These are phyloP conservation scores for Gastrodia elata DNA, from an alignment of 106 monocot species.

Conservation along the genomic window DNA sequence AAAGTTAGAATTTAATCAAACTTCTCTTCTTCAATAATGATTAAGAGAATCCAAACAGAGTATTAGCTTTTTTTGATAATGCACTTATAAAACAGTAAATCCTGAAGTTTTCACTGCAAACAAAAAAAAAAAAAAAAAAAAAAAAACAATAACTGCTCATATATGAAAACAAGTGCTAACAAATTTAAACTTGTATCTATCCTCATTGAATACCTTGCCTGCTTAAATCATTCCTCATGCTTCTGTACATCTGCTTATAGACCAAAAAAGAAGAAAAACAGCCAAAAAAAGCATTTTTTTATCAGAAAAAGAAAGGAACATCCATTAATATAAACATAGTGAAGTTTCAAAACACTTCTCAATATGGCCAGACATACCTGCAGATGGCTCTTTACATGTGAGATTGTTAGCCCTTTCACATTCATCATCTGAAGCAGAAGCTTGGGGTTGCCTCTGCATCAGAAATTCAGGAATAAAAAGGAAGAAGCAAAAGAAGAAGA, in stretches of 20 bases:
- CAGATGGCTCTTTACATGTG: conserved; percentile 98
- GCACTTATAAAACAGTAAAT: background rate
- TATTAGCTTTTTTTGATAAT: too few species aligned
- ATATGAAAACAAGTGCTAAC: too few species aligned
- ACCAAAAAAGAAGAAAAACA: background rate
- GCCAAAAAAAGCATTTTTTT: too few species aligned
- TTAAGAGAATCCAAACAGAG: too few species aligned
- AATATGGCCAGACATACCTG: conserved; percentile 34
- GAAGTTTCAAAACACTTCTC: background rate
- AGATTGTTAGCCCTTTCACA: conserved; percentile 77
- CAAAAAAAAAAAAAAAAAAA: background rate
- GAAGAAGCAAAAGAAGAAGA: background rate
- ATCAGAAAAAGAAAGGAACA: conserved; percentile 4
- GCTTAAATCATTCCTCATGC: conserved; percentile 71
- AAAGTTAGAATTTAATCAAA: too few species aligned
- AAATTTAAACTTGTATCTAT: too few species aligned
- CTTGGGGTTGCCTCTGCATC: conserved; percentile 83
- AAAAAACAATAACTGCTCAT: background rate
- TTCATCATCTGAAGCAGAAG: conserved; percentile 89
- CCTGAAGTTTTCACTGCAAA: background rate
- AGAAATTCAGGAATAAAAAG: background rate
- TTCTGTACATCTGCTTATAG: conserved; percentile 71
- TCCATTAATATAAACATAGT: background rate
- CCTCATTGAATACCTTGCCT: conserved; percentile 51
- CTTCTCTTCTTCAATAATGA: too few species aligned